Evolutionary conservation across 225 moss, liverwort and hornwort species (phyloP).

Genomic region (Pleurozium schreberi): DNA sequence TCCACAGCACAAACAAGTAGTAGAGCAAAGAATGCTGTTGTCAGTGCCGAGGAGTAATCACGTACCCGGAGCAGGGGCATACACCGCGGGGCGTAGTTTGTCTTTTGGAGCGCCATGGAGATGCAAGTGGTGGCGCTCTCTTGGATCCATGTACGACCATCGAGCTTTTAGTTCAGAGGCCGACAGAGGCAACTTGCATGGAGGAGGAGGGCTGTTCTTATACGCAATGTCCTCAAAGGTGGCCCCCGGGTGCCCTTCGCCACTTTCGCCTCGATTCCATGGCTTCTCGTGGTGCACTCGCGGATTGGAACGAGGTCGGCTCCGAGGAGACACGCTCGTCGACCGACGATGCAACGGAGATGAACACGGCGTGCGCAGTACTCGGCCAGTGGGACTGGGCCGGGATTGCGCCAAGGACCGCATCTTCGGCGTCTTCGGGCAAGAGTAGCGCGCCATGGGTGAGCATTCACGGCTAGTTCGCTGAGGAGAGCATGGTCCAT

Average conservation of each 20-base stretch:
- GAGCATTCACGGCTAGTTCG: constrained; percentile 1
- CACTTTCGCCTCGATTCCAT: neutral
- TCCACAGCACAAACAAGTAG: neutral
- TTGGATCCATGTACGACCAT: neutral
- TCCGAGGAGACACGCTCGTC: neutral
- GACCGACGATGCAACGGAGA: neutral
- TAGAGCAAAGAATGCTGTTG: neutral
- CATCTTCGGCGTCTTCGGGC: neutral
- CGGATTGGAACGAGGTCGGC: neutral
- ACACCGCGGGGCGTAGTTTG: neutral
- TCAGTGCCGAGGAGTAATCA: neutral
- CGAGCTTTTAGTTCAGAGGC: neutral
- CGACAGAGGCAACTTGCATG: neutral
- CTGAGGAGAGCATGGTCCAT: neutral
- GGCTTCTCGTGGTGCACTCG: neutral
- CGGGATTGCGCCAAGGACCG: neutral
- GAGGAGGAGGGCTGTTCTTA: neutral
- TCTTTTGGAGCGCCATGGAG: neutral
- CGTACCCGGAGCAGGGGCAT: neutral
- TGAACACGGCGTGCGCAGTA: neutral
- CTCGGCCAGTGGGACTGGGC: neutral
- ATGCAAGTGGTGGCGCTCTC: neutral
- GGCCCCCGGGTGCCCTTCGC: neutral
- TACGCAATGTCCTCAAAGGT: constrained; percentile 4
- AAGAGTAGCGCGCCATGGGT: neutral